Conservation (phyloP, 768 basidiomycete species). For the Leccinum pellstonianum region DNA sequence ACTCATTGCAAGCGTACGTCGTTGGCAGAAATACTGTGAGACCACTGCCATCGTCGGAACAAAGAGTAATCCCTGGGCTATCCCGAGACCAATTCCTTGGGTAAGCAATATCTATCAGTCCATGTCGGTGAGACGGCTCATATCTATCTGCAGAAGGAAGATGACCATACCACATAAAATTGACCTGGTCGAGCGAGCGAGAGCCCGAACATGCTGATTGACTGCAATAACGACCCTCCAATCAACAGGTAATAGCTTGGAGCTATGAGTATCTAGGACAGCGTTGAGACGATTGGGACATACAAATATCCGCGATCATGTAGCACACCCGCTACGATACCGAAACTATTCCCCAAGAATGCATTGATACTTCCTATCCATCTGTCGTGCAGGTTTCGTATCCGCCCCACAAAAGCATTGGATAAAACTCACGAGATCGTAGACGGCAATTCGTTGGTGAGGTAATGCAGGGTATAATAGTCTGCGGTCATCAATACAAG, state of each 20-base stretch:
- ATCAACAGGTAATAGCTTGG: constrained; percentile 45
- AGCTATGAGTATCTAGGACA: not conserved
- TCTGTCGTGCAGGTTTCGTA: constrained; percentile 14
- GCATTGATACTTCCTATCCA: constrained; percentile 51
- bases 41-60: constrained; percentile 44
- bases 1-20: constrained; percentile 44
- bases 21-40: constrained; percentile 18
- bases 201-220: not conserved
- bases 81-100: constrained; percentile 46
- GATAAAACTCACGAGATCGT: constrained; percentile 35
- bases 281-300: not conserved
- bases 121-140: not conserved
- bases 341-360: constrained; percentile 36
- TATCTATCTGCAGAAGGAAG: not conserved
- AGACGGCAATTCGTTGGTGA: constrained; percentile 34
- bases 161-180: constrained; percentile 40
- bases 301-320: constrained; percentile 56
- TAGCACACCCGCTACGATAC: constrained; percentile 43
- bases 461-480: constrained; percentile 38
- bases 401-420: not conserved
- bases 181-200: constrained; percentile 8
- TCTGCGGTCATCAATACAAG: constrained; percentile 23
- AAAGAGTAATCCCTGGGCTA: constrained; percentile 46
- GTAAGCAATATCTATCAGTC: constrained; percentile 43
- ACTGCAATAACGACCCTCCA: constrained; percentile 35